Evolutionary conservation across 768 basidiomycete genomes (phyloP), one percentile per base, ranked within the genome.

Genomic region (Lactarius tabidus): DNA sequence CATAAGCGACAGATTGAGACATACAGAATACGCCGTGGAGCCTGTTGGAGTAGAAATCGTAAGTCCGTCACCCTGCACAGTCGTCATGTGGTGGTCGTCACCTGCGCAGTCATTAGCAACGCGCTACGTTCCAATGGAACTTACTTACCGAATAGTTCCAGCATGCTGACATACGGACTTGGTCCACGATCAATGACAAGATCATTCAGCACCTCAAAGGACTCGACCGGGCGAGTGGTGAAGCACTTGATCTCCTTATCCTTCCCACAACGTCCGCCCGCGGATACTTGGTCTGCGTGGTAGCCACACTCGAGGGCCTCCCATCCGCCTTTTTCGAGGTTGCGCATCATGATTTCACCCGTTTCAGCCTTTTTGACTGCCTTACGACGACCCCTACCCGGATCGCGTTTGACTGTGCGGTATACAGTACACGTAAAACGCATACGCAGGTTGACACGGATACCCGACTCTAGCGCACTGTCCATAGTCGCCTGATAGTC

Each of bases 161-260:
- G 79, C 70, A 93, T 81, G 72, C 92, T 95, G 73, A 99, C 95
- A 76, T 95, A 99, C 8, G 97, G 97, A 75, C 95, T 97, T 51
- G 97, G 97, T 7, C 97, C 97, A 60, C 97, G 86, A 74, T 99
- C 97, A 43, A 99, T 96, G 38, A 98, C 97, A 43, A 99, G 82
- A 76, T 99, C 97, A 70, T 99, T 99, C 71, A 99, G 75, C 31
- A 84, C 95, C 77, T 99, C 97, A 70, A 99, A 99, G 65, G 90
- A 94, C 78, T 98, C 97, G 48, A 88, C 93, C 0, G 97, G 91
- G 67, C 93, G 78, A 7, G 97, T 98, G 23, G 93, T 90, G 74
- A 95, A 98, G 75, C 97, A 99, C 90, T 91, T 95, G 67, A 99
- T 97, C 77, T 97, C 93, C 81, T 88, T 96, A 77, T 99, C 97